Base-by-base conservation (phyloP, 257 asterid genomes). In the Craterostigma plantagineum region DNA sequence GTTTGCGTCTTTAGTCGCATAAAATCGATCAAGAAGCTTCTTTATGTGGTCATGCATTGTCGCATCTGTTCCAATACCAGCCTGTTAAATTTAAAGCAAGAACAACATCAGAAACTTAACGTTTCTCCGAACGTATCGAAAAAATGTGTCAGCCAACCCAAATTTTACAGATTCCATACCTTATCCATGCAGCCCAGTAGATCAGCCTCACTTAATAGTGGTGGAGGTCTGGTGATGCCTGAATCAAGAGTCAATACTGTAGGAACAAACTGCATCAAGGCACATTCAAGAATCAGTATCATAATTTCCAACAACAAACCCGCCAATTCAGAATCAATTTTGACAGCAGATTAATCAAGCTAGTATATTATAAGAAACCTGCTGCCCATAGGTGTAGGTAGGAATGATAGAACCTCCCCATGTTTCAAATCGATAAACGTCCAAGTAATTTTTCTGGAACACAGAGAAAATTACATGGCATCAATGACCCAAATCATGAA, bases 21-120 rank as follows among this genome's bases (percentile, higher is more conserved):
- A 87, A 68, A 52, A 67, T 57, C 98, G 92, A 68, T 87, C 98
- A 59, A 87, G 92, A 59, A 87, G 84, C 79, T 87, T 87, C 63
- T 87, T 82, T 46, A 87, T 87, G 71, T 82, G 95, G 64, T 87
- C 98, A 40, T 87, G 98, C 95, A 87, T 87, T 37, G 98, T 82
- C 44, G 98, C 98, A 68, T 87, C 98, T 37, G 95, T 82, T 39
- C 98, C 98, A 58, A 87, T 82, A 48, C 91, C 86, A 33, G 92
- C 98, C 95, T 79, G 55, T 34, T 42, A 58, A 49, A 55, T 43
- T n/a, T n/a, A 36, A 44, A 12, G 46, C 45, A 30, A 42, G 45
- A 33, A 62, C 30, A 48, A 40, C 16, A 42, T 44, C 30, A 16
- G 16, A 51, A 46, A 50, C 35, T 42, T 48, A 16, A 40, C 15